Evolutionary conservation across 192 early-diverging fungal species (phyloP).

Genomic region (Linderina pennispora): DNA sequence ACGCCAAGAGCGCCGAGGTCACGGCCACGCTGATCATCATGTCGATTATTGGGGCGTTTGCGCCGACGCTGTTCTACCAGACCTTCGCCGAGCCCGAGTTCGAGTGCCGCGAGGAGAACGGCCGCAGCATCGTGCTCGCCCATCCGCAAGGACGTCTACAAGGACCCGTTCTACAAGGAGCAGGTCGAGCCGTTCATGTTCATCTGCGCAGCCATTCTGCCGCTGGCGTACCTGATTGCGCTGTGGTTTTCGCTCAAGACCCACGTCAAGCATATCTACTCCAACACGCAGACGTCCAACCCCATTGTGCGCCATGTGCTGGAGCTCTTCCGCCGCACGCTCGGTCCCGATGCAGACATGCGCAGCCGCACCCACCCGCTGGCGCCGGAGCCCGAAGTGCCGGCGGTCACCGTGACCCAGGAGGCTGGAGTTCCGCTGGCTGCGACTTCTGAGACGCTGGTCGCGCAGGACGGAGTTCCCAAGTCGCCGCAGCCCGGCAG

Average conservation of each 20-base stretch:
- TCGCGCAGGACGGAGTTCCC: background rate
- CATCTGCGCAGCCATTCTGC: slow-evolving; percentile 72
- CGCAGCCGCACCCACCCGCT: slow-evolving; percentile 7
- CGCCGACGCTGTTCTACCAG: slow-evolving; percentile 92
- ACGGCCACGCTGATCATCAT: slow-evolving; percentile 93
- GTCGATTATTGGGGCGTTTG: slow-evolving; percentile 86
- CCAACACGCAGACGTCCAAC: slow-evolving; percentile 26
- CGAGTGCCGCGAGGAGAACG: slow-evolving; percentile 35
- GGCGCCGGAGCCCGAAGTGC: slow-evolving; percentile 1
- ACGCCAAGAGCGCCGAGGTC: slow-evolving; percentile 92
- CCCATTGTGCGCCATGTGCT: slow-evolving; percentile 50
- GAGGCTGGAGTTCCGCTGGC: background rate
- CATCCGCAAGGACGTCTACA: slow-evolving; percentile 54
- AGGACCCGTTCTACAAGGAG: slow-evolving; percentile 74
- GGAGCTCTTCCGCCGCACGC: slow-evolving; percentile 50
- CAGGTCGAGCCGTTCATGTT: slow-evolving; percentile 81
- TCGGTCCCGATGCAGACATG: slow-evolving; percentile 18
- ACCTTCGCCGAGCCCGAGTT: slow-evolving; percentile 66
- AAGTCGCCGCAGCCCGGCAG: background rate
- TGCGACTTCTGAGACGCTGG: background rate
- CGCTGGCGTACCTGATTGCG: slow-evolving; percentile 80
- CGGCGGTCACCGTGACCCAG: background rate
- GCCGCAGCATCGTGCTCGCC: slow-evolving; percentile 52
- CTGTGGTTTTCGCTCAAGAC: slow-evolving; percentile 92
- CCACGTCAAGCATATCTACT: slow-evolving; percentile 77